Base-by-base conservation (phyloP, 2,329 filamentous ascomycete species). In the Alternaria burnsii region DNA sequence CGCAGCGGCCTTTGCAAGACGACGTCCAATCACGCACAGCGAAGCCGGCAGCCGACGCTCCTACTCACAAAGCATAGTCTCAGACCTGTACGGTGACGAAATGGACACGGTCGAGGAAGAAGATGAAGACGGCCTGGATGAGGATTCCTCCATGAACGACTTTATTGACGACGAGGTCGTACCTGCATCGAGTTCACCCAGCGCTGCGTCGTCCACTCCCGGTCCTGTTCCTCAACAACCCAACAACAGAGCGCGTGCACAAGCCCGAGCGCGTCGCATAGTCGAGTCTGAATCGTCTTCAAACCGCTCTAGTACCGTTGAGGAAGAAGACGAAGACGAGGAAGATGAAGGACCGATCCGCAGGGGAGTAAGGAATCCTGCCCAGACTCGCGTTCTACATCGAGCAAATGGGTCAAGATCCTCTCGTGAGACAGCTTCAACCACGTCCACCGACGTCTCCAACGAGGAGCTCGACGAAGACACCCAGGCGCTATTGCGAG, bases 101-200 rank as follows among this genome's bases (percentile, higher is more conserved):
- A 80, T 81, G 78, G 77, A 76, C 58, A 79, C 75, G 3, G 71
- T 81, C 28, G 77, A 79, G 54, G 79, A 81, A 59, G 78, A 81
- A 67, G 79, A 81, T 52, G 79, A 81, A 47, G 77, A 80, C 24
- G 78, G 70, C 5, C 44, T 72, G 6, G 75, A 77, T 24, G 67
- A 77, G 43, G 76, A 80, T 52, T 80, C 78, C 2, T 79, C 78
- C 8, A 80, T 81, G 78, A 77, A 77, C 55, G 78, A 76, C 55
- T 81, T 81, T 63, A 77, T 81, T 44, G 76, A 79, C 42, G 77
- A 80, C 41, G 73, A 65, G n/a, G 73, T 68, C 11, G 52, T 65
- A 4, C 69, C 68, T 6, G 63, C 66, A 7, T 67, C 67, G 3
- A 55, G 58, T 38, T 76, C 76, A 26, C 60, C 67, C 12, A 70